Evolutionary conservation across 169 alveolate genomes (phyloP).

Genomic region (Babesia gibsoni): DNA sequence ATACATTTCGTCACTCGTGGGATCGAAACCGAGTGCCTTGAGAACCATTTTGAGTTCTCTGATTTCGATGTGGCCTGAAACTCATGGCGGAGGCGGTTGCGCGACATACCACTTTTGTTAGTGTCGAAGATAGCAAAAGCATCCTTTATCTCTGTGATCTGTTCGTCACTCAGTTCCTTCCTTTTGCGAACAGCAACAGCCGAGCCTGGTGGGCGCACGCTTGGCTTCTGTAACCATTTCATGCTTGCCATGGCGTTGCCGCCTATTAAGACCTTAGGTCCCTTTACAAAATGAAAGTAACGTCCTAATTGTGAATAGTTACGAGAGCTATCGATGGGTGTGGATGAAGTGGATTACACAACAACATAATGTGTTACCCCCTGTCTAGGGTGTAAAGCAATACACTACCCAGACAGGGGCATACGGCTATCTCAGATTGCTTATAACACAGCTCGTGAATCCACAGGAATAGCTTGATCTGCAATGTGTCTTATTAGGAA

Average conservation of each 20-base stretch:
- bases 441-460: too few relatives aligned
- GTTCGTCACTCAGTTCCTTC: conserved; percentile 89
- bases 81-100: neutral
- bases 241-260: conserved; percentile 6
- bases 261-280: too few relatives aligned
- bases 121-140: conserved; percentile 97
- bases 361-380: too few relatives aligned
- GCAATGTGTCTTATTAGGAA: too few relatives aligned
- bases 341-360: too few relatives aligned
- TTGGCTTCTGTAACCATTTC: conserved; percentile 9
- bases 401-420: too few relatives aligned
- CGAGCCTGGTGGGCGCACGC: conserved; percentile 7
- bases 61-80: conserved; percentile 87
- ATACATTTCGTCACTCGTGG: conserved; percentile 93
- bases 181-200: conserved; percentile 12
- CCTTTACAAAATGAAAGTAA: too few relatives aligned
- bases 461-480: too few relatives aligned
- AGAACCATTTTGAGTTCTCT: conserved; percentile 97
- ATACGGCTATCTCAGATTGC: too few relatives aligned
- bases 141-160: conserved; percentile 93
- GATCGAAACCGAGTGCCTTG: conserved; percentile 99
- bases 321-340: too few relatives aligned
- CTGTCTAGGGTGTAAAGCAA: too few relatives aligned
- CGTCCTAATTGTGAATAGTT: too few relatives aligned
- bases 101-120: conserved; percentile 86